These are phyloP conservation scores for Adenanthera pavonina DNA, from an alignment of 306 rosid genomes.

Conservation along the genomic window DNA sequence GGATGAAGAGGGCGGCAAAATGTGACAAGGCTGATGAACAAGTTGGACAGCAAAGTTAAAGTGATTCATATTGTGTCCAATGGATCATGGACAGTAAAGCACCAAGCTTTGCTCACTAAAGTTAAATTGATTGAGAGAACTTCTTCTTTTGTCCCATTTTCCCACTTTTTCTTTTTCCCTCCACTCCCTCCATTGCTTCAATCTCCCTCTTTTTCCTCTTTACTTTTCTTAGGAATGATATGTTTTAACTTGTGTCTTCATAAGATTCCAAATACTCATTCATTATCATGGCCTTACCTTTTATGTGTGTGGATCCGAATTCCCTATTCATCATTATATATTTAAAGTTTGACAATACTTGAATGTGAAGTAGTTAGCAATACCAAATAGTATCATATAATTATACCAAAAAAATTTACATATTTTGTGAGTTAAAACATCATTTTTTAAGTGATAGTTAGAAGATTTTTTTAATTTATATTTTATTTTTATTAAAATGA, in stretches of 20 bases:
- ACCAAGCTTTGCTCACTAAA: slow-evolving; percentile 41
- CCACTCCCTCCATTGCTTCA: background rate
- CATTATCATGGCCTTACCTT: slow-evolving; percentile 6
- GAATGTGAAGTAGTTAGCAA: background rate
- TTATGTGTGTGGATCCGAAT: background rate
- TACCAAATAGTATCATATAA: background rate
- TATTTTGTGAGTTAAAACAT: background rate
- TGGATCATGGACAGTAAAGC: slow-evolving; percentile 57
- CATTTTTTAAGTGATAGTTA: background rate
- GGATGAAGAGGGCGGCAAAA: background rate
- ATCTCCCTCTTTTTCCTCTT: slow-evolving; percentile 39
- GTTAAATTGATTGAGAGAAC: slow-evolving; percentile 57
- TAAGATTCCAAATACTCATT: slow-evolving; percentile 48
- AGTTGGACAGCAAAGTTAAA: slow-evolving; percentile 54
- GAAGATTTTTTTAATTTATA: background rate
- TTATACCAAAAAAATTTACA: background rate
- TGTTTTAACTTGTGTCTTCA: slow-evolving; percentile 52
- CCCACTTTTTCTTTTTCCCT: slow-evolving; percentile 42
- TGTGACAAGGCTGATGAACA: slow-evolving; percentile 28
- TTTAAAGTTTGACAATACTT: no score
- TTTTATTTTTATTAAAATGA: background rate
- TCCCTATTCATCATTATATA: no score
- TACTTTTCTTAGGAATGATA: slow-evolving; percentile 49
- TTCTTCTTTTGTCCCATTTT: slow-evolving; percentile 48
- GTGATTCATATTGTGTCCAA: slow-evolving; percentile 48